Evolutionary conservation across 192 early-diverging fungal genomes (phyloP), one percentile per base, ranked within the genome.

Genomic region (Chytriomyces sp.): DNA sequence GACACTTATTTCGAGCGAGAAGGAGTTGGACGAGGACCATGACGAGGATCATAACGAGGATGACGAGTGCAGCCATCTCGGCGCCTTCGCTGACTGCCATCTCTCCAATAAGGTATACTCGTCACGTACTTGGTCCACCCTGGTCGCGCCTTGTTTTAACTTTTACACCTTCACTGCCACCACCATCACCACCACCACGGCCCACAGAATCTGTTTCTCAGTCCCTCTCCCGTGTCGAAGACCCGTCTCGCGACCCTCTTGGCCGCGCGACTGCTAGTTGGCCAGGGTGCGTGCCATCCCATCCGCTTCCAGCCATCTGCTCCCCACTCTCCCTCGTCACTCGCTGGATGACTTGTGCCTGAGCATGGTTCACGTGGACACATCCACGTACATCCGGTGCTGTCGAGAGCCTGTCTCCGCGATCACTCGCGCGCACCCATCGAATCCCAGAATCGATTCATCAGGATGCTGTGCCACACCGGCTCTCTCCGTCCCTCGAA

Each of bases 51-150:
- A 60, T 22, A 5, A 26, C 58, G 54, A 56, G 14, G 62, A 64
- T 40, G 62, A 64, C 30, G 39, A 39, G 26, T 38, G 49, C 22
- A 10, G 25, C 1, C 30, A 22, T 31, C 22, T 64, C 39, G 10
- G 26, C 14, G 14, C 19, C 39, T 64, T 64, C 49, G 62, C 62
- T 1, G 62, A 64, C 28, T 25, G 39, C 39, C 62, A 64, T n/a
- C 31, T 64, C 14, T 64, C 62, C 25, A 14, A 39, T n/a, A 64
- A 64, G 62, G 62, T 64, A 28, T 5, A 44, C 10, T 28, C 12
- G 1, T 8, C 10, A 12, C 28, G 10, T 57, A 25, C 28, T 7
- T 44, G 41, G 41, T 19, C 41, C 41, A 44, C 8, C 41, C 8
- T 19, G 41, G 7, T 7, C 19, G 8, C 41, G 7, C 41, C 41